phyloP scores from a whole-genome alignment of 2,329 filamentous ascomycete genomes.

The Sporothrix luriei region DNA sequence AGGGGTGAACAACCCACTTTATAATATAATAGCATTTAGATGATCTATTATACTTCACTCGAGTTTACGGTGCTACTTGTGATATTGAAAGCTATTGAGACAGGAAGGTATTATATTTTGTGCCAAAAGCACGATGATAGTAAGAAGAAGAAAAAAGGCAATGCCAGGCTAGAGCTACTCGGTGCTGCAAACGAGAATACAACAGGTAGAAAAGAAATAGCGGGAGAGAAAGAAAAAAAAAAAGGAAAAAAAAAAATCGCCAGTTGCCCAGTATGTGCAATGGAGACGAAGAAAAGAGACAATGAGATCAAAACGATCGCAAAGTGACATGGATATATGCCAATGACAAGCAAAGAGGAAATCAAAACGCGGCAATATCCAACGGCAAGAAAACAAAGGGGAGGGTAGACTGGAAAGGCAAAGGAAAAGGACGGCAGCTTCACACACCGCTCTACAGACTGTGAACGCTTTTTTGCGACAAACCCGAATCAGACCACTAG shows the following conservation, averaged over 20 bases:
- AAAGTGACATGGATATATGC: neutral
- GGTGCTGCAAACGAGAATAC: conserved; percentile 13
- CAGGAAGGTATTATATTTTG: conserved; percentile 10
- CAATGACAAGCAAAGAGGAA: conserved; percentile 8
- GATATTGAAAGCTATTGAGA: neutral
- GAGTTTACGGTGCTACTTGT: neutral
- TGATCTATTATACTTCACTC: neutral
- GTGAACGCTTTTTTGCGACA: neutral
- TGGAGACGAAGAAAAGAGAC: neutral
- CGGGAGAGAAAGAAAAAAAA: neutral
- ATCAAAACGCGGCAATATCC: conserved; percentile 17
- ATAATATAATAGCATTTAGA: neutral
- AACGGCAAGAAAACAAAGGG: neutral
- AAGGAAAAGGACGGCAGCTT: conserved; percentile 52
- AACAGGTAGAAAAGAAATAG: neutral
- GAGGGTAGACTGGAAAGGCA: conserved; percentile 46
- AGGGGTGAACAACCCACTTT: neutral
- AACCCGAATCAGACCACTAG: neutral
- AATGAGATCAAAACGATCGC: neutral
- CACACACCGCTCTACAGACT: too few relatives aligned
- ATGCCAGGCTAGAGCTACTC: conserved; percentile 11
- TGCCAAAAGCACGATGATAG: neutral
- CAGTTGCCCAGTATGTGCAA: neutral
- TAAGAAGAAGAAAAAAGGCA: neutral
- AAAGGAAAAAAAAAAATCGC: neutral